These are phyloP conservation scores for Podospora pseudopauciseta DNA, from an alignment of 495 filamentous ascomycete species.

Conservation along the genomic window DNA sequence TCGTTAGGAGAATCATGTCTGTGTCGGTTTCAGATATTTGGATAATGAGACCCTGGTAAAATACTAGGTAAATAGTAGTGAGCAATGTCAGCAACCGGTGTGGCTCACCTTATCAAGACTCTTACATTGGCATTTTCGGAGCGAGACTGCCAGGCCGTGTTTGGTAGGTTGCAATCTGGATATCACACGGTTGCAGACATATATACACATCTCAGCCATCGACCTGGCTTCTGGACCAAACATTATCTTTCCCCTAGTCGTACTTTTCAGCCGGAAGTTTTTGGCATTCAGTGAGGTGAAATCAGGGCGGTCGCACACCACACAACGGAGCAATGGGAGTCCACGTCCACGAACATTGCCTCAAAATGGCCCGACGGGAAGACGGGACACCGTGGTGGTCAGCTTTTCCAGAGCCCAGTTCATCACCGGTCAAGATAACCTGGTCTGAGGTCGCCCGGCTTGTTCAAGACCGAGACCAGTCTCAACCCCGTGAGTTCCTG, in stretches of 20 bases:
- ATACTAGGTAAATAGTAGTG: not conserved
- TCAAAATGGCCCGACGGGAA: slow-evolving; percentile 27
- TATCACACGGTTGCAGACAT: too few species aligned
- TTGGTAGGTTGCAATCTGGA: too few species aligned
- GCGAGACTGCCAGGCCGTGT: not conserved
- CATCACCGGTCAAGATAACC: slow-evolving; percentile 12
- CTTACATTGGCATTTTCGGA: not conserved
- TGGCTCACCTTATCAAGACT: not conserved
- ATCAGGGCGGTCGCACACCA: not conserved
- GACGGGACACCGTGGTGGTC: slow-evolving; percentile 45
- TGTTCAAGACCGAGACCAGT: slow-evolving; percentile 17
- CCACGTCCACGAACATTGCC: slow-evolving; percentile 28
- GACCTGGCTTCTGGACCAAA: too few species aligned
- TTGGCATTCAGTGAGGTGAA: too few species aligned
- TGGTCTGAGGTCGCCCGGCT: slow-evolving; percentile 15
- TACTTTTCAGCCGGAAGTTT: too few species aligned
- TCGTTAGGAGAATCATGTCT: not conserved
- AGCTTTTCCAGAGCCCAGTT: slow-evolving; percentile 32
- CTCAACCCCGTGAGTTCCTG: slow-evolving; percentile 19
- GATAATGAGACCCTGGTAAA: not conserved
- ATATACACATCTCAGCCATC: too few species aligned
- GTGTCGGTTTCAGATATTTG: not conserved
- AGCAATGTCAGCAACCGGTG: not conserved
- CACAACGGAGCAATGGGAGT: not conserved
- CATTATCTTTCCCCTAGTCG: too few species aligned